These are phyloP conservation scores for Fusarium sp. DNA, from an alignment of 2,329 filamentous ascomycete genomes.

Conservation along the genomic window DNA sequence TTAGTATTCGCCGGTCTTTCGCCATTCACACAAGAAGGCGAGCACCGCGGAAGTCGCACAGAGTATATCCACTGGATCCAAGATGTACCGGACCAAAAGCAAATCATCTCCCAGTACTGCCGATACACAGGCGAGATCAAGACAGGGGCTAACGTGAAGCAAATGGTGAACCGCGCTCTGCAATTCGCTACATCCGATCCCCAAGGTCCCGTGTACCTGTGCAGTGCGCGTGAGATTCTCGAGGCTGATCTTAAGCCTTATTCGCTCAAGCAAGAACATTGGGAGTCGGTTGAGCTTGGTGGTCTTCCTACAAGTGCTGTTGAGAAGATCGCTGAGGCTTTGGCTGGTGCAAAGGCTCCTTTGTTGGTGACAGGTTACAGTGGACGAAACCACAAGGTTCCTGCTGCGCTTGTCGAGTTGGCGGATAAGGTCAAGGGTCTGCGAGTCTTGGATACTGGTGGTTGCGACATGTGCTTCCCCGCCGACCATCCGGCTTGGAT, in stretches of 20 bases:
- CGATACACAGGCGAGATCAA: constrained; percentile 85
- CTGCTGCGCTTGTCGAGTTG: constrained; percentile 70
- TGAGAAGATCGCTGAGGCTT: constrained; percentile 66
- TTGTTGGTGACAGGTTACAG: constrained; percentile 76
- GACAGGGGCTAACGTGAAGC: constrained; percentile 85
- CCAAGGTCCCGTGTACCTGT: constrained; percentile 81
- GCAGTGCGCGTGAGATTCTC: constrained; percentile 82
- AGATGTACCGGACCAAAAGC: constrained; percentile 82
- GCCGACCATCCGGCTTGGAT: constrained; percentile 74
- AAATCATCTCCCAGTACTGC: constrained; percentile 86
- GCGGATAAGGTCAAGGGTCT: constrained; percentile 74
- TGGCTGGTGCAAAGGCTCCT: constrained; percentile 72
- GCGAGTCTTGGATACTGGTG: constrained; percentile 78
- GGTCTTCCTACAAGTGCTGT: constrained; percentile 64
- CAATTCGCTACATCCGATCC: constrained; percentile 83
- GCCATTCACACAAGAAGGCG: constrained; percentile 80
- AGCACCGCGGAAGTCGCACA: constrained; percentile 78
- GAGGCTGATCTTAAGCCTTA: constrained; percentile 84
- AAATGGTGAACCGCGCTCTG: constrained; percentile 85
- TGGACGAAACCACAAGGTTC: constrained; percentile 73
- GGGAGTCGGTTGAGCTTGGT: constrained; percentile 75
- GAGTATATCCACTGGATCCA: constrained; percentile 92
- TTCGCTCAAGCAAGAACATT: constrained; percentile 71
- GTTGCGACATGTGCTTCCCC: constrained; percentile 84
- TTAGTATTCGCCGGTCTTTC: constrained; percentile 82